Percentiles rank a stretch among this genome's conserved stretches.
Conservation (phyloP, 768 basidiomycete genomes). For the Lepiota brunneoincarnata region DNA sequence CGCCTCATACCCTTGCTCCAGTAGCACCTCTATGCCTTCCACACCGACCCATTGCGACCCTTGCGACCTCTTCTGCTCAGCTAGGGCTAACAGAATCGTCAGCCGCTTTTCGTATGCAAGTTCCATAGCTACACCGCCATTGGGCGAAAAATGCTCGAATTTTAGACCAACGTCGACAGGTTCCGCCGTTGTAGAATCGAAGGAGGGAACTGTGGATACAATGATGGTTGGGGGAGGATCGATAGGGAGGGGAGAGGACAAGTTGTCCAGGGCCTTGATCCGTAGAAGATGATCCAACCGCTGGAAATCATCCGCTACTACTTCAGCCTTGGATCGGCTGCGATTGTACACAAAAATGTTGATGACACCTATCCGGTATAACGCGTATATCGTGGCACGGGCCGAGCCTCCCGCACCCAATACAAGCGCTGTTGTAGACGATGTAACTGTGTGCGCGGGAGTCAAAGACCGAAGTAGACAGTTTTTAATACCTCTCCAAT, state of each 20-base stretch:
- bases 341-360: conserved; percentile 73
- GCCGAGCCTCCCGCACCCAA: conserved; percentile 82
- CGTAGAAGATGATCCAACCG: conserved; percentile 39
- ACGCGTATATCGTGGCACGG: conserved; percentile 74
- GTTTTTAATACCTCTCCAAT: conserved; percentile 73
- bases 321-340: conserved; percentile 56
- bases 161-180: conserved; percentile 42
- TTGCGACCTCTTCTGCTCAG: conserved; percentile 30
- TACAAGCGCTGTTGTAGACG: conserved; percentile 49
- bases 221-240: conserved; percentile 50
- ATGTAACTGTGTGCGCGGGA: conserved; percentile 27
- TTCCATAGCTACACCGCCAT: conserved; percentile 55
- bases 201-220: conserved; percentile 69
- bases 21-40: conserved; percentile 59
- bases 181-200: conserved; percentile 17
- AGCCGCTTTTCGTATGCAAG: conserved; percentile 71
- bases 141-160: conserved; percentile 34
- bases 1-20: conserved; percentile 72
- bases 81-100: conserved; percentile 62
- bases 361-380: conserved; percentile 56
- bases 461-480: conserved; percentile 34
- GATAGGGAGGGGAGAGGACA: conserved; percentile 40
- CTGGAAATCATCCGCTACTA: conserved; percentile 53
- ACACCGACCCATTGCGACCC: conserved; percentile 50
- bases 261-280: conserved; percentile 46